A percentile compares a stretch with the other conserved stretches of the same genome.
Conservation (phyloP, 148 eudicot species). For the Selenicereus undatus region DNA sequence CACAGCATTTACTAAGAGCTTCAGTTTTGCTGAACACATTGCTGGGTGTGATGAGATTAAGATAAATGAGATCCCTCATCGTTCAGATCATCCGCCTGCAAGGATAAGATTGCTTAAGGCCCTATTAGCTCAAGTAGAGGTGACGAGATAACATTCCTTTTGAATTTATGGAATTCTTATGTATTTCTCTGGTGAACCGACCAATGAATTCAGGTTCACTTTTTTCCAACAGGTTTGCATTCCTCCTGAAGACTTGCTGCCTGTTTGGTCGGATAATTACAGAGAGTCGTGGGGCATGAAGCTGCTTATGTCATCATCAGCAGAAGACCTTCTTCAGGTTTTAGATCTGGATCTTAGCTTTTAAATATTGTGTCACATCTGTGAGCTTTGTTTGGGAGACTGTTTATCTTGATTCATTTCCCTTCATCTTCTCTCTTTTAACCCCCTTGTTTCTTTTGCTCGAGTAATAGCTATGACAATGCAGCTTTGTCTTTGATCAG, state of each 20-base stretch:
- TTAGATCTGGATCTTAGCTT: background rate
- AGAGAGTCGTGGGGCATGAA: constrained; percentile 66
- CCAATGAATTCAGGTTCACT: background rate
- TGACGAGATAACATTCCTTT: constrained; percentile 14
- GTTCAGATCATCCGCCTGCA: constrained; percentile 36
- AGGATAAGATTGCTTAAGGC: constrained; percentile 69
- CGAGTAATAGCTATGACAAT: background rate
- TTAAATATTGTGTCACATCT: background rate
- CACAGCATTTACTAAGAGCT: constrained; percentile 20
- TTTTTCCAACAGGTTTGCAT: constrained; percentile 51
- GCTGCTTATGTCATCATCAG: constrained; percentile 50
- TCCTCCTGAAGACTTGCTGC: constrained; percentile 66
- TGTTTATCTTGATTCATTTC: background rate
- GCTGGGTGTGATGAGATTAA: constrained; percentile 44
- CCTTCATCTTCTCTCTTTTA: background rate
- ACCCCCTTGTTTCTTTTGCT: background rate
- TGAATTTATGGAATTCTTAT: background rate
- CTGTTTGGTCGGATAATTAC: constrained; percentile 62
- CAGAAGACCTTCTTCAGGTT: constrained; percentile 80
- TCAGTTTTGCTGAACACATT: constrained; percentile 41
- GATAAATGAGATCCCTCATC: constrained; percentile 26
- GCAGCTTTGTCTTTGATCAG: constrained; percentile 31
- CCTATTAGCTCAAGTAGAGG: constrained; percentile 62
- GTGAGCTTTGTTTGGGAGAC: background rate
- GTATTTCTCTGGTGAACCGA: background rate